Base-by-base conservation (phyloP, 2,329 filamentous ascomycete genomes). In the Scedosporium apiospermum region DNA sequence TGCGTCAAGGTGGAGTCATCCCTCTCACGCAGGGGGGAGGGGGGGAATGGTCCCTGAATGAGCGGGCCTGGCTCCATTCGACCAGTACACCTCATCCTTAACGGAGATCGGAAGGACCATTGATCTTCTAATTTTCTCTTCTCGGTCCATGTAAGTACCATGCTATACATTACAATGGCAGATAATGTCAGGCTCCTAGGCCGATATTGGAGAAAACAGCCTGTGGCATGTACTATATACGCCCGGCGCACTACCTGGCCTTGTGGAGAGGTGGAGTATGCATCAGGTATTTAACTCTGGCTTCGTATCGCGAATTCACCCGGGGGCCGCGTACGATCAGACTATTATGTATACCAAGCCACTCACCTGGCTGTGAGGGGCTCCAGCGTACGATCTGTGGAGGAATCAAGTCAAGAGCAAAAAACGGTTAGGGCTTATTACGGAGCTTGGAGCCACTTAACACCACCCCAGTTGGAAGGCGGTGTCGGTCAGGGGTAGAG, bases 251-350 rank as follows among this genome's bases (percentile, higher is more conserved):
- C 23, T 46, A 23, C 23, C 44, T 41, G 49, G 44, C 42, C 26
- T 26, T 61, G 59, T 61, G 44, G 59, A 23, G 58, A 61, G 57
- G 57, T 53, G 59, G 59, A 61, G 59, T 18, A 21, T 38, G 18
- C 16, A 23, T 18, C 30, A 26, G 18, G 41, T 42, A 23, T 46
- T 38, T 42, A 49, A 49, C 44, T 49, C n/a, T 55, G n/a, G 7
- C 18, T 55, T 27, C 23, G 18, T 23, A 12, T 26, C 7, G 18
- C 23, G 18, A 55, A 55, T 55, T 55, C 51, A 55, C 51, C 51
- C 51, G 51, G 51, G 51, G 18, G 51, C 51, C 51, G 51, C 51
- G 51, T 55, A 55, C 21, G 27, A 49, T 49, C n/a, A 49, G 44
- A 49, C 34, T 38, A 49, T 21, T 21, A 49, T 49, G 34, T n/a